These are phyloP conservation scores for Erysimum cheiri DNA, from an alignment of 441 rosid genomes.

Conservation along the genomic window DNA sequence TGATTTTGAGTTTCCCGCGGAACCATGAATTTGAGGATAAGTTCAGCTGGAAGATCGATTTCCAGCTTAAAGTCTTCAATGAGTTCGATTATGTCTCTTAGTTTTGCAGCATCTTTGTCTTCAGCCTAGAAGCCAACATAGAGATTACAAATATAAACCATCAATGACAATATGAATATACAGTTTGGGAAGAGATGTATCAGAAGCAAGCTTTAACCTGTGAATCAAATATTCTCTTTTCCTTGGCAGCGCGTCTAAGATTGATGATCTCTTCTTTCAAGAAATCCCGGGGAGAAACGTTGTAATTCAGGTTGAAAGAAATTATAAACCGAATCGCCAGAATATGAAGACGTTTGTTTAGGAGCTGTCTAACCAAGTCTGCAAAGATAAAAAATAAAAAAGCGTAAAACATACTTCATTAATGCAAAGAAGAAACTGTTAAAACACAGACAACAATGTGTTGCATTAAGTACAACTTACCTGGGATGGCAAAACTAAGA, in stretches of 20 bases:
- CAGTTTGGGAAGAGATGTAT: conserved; percentile 9
- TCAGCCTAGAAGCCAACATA: conserved; percentile 41
- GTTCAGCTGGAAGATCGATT: conserved; percentile 29
- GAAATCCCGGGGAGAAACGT: conserved; percentile 7
- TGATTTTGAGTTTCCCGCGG: conserved; percentile 37
- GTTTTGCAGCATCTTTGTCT: conserved; percentile 39
- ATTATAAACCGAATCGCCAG: conserved; percentile 32
- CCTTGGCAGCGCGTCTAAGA: conserved; percentile 32
- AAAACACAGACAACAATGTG: background rate
- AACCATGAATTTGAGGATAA: conserved; percentile 38
- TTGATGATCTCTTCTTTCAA: conserved; percentile 34
- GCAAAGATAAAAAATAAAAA: conserved; percentile 20
- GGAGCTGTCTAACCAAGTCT: conserved; percentile 29
- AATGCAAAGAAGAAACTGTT: conserved; percentile 4
- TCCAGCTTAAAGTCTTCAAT: conserved; percentile 50
- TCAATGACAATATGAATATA: conserved; percentile 4
- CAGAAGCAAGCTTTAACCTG: conserved; percentile 33
- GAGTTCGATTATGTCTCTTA: conserved; percentile 45
- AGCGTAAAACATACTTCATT: conserved; percentile 9
- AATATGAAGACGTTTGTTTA: conserved; percentile 3
- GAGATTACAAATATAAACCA: conserved; percentile 4
- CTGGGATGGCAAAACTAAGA: conserved; percentile 21
- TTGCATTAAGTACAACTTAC: conserved; percentile 32
- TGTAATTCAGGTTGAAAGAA: conserved; percentile 23
- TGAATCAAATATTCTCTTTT: conserved; percentile 15